A percentile compares a stretch with the other conserved stretches of the same genome.
phyloP scores from a whole-genome alignment of 192 early-diverging fungal genomes.

The Linnemannia elongata region DNA sequence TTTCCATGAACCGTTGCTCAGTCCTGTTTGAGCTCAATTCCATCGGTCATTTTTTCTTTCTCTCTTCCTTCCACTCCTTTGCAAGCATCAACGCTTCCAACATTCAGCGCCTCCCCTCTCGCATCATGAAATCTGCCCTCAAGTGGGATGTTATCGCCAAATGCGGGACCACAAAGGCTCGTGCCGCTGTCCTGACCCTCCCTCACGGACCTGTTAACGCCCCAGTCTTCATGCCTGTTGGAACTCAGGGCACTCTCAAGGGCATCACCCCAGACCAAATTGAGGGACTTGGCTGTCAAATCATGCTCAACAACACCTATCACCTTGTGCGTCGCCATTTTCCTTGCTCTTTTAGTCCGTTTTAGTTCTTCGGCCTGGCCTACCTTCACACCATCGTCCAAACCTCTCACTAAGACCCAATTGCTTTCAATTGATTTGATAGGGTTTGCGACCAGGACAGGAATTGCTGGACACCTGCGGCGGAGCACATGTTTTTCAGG shows the following conservation, averaged over 20 bases:
- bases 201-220: conserved; percentile 87
- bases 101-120: conserved; percentile 52
- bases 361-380: neutral
- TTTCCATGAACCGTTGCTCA: neutral
- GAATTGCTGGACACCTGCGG: conserved; percentile 80
- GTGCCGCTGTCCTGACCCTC: conserved; percentile 78
- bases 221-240: conserved; percentile 93
- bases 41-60: neutral
- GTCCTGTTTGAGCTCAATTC: neutral
- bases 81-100: conserved; percentile 5
- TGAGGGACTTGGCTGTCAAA: conserved; percentile 80
- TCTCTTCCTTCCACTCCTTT: neutral
- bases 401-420: neutral
- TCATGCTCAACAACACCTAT: conserved; percentile 92
- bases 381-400: neutral
- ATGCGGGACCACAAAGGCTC: conserved; percentile 88
- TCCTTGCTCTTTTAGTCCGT: neutral
- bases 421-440: neutral
- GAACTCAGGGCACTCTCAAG: conserved; percentile 88
- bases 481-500: conserved; percentile 85
- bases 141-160: conserved; percentile 78
- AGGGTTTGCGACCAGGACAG: conserved; percentile 77
- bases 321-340: conserved; percentile 69
- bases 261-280: conserved; percentile 85
- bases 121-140: conserved; percentile 76